phyloP scores from a whole-genome alignment of 306 rosid genomes.

The Castanopsis chinensis region DNA sequence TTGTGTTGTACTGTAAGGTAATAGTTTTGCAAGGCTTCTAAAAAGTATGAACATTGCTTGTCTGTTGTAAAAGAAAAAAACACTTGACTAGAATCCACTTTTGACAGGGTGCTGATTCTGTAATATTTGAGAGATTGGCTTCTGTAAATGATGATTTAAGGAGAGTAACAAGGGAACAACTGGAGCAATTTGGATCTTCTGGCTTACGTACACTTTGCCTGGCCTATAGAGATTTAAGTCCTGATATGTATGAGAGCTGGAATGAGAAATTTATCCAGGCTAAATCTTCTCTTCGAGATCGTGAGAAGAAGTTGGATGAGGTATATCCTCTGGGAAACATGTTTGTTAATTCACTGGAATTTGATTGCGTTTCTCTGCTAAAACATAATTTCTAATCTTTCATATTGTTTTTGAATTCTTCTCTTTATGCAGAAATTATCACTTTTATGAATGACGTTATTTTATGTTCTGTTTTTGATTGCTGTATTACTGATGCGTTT shows the following conservation, averaged over 20 bases:
- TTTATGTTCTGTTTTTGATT: neutral
- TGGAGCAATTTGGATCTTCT: slow-evolving; percentile 84
- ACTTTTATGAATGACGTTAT: neutral
- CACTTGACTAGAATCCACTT: slow-evolving; percentile 30
- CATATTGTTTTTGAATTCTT: neutral
- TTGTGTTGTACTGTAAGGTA: slow-evolving; percentile 96
- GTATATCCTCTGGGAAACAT: slow-evolving; percentile 31
- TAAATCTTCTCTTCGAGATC: slow-evolving; percentile 85
- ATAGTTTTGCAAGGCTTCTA: slow-evolving; percentile 29
- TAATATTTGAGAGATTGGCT: slow-evolving; percentile 81
- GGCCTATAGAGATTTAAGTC: slow-evolving; percentile 82
- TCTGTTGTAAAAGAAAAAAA: slow-evolving; percentile 32
- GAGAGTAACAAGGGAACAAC: slow-evolving; percentile 71
- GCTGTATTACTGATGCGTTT: neutral
- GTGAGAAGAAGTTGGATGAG: slow-evolving; percentile 98
- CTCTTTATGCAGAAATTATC: too few relatives aligned
- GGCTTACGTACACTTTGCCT: slow-evolving; percentile 92
- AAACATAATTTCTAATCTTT: neutral
- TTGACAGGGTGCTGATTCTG: slow-evolving; percentile 92
- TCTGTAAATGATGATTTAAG: slow-evolving; percentile 50
- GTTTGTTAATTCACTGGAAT: neutral
- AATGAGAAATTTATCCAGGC: slow-evolving; percentile 93
- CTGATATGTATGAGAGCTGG: slow-evolving; percentile 82
- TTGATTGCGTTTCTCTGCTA: neutral
- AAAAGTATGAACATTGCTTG: slow-evolving; percentile 4